Conservation (phyloP, 139 green algal species). For the Zygnema circumcarinatum region DNA sequence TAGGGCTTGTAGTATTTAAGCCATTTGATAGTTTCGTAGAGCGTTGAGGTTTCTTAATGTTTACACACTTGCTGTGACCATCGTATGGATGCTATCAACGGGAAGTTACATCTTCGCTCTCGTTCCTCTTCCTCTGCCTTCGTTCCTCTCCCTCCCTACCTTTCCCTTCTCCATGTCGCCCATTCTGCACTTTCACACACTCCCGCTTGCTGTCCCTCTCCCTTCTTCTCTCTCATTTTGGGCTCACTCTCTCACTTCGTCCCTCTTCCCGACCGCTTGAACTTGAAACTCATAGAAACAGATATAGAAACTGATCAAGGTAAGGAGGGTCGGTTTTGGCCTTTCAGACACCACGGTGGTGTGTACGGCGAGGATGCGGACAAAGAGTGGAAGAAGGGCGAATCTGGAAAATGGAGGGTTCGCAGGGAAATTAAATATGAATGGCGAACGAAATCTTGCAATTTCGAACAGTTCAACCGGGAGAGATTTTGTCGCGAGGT, state of each 20-base stretch:
- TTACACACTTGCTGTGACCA: no score
- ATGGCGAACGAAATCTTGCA: slow-evolving; percentile 19
- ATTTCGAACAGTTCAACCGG: slow-evolving; percentile 21
- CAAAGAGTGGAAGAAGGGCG: not conserved
- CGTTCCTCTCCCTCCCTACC: not conserved
- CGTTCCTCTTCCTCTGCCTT: not conserved
- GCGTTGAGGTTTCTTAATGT: no score
- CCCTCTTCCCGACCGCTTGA: not conserved
- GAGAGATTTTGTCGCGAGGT: slow-evolving; percentile 23
- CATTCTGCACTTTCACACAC: not conserved
- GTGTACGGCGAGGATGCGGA: slow-evolving; percentile 8
- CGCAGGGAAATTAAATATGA: slow-evolving; percentile 23
- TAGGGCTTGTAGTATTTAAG: not conserved
- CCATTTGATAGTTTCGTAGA: not conserved
- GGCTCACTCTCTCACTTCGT: not conserved
- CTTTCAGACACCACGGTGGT: not conserved
- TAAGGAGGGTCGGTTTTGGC: not conserved
- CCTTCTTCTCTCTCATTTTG: not conserved
- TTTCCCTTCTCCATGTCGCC: not conserved
- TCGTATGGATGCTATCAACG: no score
- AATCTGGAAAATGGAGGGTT: slow-evolving; percentile 17
- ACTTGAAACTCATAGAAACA: no score
- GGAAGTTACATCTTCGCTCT: not conserved
- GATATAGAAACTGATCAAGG: no score
- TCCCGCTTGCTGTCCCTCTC: slow-evolving; percentile 7